Evolutionary conservation across 2,329 filamentous ascomycete species (phyloP), one percentile per base, ranked within the genome.

Genomic region (Curvularia spicifera): DNA sequence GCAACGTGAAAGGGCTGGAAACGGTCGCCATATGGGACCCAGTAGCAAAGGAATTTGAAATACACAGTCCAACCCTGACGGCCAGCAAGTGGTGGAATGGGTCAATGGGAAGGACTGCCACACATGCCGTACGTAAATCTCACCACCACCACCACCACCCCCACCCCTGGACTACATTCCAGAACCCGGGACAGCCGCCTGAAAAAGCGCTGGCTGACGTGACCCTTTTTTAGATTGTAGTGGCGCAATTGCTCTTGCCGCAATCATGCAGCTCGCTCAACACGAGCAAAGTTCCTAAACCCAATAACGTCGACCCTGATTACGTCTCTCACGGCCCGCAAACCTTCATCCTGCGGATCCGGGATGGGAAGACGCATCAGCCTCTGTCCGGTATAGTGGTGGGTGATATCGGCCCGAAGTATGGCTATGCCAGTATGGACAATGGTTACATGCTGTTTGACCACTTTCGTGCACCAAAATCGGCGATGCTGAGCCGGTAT

Each of bases 81-180:
- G 79, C 82, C 1, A 83, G 79, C 63, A 84, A 84, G 69, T 84
- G 81, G 82, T 84, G 82, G 82, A 84, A 84, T 67, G 82, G 82
- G 1, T 78, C 78, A 1, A 76, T 84, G 72, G 82, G 82, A 1
- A 74, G 81, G 24, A 83, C 81, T n/a, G 82, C 82, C n/a, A 84
- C 82, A 54, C 81, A 84, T 74, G 79, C 82, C 28, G 70, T 74
- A 68, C 56, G 69, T 67, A 51, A 50, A 51, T 20, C 35, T 31
- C 29, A 18, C 18, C 18, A 18, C 18, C 29, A 31, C 18, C 29
- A 31, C 29, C 10, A 31, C 29, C 29, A 31, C 29, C 7, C 7
- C 7, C 2, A 35, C 6, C 29, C 29, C 33, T 50, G 55, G 53
- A 39, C 37, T 29, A 45, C 51, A 10, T 35, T 44, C 51, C 22